Evolutionary conservation across 495 filamentous ascomycete genomes (phyloP).

Genomic region (Penicillium crystallinum): DNA sequence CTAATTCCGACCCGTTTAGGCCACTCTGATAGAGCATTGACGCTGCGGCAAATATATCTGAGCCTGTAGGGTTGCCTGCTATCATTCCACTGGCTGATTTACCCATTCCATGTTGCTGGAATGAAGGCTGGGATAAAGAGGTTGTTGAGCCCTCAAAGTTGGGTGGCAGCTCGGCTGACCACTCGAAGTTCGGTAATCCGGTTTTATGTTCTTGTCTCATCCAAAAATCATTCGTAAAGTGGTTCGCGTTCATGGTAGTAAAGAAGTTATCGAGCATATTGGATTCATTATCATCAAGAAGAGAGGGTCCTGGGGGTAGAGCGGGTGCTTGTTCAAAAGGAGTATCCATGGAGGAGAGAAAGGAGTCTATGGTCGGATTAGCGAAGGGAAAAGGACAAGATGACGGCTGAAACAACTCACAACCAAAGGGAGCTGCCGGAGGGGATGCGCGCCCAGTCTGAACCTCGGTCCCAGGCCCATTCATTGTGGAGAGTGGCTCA

Average conservation of each 20-base stretch:
- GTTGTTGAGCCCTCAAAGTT: conserved; percentile 57
- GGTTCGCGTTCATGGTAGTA: conserved; percentile 51
- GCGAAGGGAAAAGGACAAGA: conserved; percentile 14
- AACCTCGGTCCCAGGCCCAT: conserved; percentile 28
- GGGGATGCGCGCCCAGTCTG: conserved; percentile 28
- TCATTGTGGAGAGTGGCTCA: conserved; percentile 21
- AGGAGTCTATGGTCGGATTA: conserved; percentile 30
- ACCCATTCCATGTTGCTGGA: conserved; percentile 23
- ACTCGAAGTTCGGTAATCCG: conserved; percentile 44
- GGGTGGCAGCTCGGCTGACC: conserved; percentile 53
- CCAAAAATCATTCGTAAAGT: conserved; percentile 49
- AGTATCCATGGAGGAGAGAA: conserved; percentile 46
- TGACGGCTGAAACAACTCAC: conserved; percentile 36
- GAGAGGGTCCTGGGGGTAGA: conserved; percentile 53
- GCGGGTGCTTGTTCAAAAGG: conserved; percentile 53
- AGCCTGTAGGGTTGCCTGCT: conserved; percentile 17
- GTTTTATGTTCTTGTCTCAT: conserved; percentile 40
- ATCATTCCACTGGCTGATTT: conserved; percentile 22
- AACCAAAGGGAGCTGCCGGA: conserved; percentile 53
- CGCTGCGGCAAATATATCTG: conserved; percentile 49
- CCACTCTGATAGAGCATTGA: conserved; percentile 44
- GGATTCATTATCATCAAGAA: conserved; percentile 57
- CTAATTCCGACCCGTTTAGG: conserved; percentile 26
- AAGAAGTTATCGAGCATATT: conserved; percentile 60
- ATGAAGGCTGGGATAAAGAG: conserved; percentile 50